phyloP scores from a whole-genome alignment of 768 basidiomycete species.

The Lentinula boryana region DNA sequence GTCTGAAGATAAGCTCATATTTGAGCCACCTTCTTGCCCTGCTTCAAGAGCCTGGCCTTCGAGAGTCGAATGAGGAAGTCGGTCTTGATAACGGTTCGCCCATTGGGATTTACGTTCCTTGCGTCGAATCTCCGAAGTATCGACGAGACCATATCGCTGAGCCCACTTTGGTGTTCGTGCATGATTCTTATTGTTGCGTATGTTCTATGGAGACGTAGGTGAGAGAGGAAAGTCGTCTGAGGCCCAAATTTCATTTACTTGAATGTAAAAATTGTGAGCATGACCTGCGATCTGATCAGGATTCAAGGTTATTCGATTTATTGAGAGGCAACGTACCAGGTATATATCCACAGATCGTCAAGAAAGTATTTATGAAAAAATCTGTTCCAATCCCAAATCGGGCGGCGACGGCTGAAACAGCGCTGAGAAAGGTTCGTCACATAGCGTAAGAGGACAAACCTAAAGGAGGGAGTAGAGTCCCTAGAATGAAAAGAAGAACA shows the following conservation, averaged over 20 bases:
- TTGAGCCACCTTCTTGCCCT: constrained; percentile 60
- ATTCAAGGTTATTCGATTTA: background rate
- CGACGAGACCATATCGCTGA: constrained; percentile 82
- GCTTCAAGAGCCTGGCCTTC: constrained; percentile 73
- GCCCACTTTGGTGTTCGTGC: constrained; percentile 96
- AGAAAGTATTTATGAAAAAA: constrained; percentile 84
- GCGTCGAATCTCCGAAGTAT: constrained; percentile 71
- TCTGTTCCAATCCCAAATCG: constrained; percentile 89
- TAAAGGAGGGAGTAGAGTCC: constrained; percentile 87
- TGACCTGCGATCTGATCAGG: constrained; percentile 50
- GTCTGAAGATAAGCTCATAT: constrained; percentile 30
- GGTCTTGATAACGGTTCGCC: constrained; percentile 83
- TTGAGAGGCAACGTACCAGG: constrained; percentile 47
- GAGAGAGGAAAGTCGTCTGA: background rate
- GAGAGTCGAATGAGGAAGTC: constrained; percentile 61
- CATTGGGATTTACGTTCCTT: constrained; percentile 80
- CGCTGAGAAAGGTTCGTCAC: constrained; percentile 5
- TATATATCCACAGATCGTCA: constrained; percentile 90
- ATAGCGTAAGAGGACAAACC: constrained; percentile 40
- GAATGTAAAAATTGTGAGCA: constrained; percentile 90
- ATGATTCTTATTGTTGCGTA: constrained; percentile 92
- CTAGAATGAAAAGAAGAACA: constrained; percentile 77
- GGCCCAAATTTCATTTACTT: constrained; percentile 34
- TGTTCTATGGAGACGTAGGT: constrained; percentile 49
- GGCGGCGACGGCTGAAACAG: constrained; percentile 74